These are phyloP conservation scores for Tirmania nivea DNA, from an alignment of 495 filamentous ascomycete species.

Conservation along the genomic window DNA sequence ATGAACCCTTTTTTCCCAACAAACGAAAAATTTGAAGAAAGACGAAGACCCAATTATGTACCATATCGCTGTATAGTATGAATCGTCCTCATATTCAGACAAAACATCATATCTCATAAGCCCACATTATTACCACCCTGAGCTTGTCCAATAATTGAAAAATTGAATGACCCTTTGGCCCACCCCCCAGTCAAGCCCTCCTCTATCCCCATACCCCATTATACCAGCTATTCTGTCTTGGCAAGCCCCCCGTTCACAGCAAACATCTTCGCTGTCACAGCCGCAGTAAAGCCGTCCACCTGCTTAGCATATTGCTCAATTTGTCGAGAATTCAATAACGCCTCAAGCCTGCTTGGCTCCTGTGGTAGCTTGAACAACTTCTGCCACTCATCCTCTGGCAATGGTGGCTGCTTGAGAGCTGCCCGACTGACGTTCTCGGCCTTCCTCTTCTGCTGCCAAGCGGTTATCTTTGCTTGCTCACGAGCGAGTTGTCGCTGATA, in stretches of 20 bases:
- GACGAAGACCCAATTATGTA: too few relatives aligned
- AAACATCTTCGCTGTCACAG: constrained; percentile 91
- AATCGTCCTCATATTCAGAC: too few relatives aligned
- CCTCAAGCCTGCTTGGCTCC: constrained; percentile 81
- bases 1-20: too few relatives aligned
- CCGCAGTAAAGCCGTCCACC: constrained; percentile 88
- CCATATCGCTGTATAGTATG: too few relatives aligned
- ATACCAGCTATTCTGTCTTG: constrained; percentile 7
- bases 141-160: too few relatives aligned
- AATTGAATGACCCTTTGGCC: too few relatives aligned
- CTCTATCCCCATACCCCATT: too few relatives aligned
- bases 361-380: constrained; percentile 88
- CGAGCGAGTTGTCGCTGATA: constrained; percentile 87
- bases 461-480: constrained; percentile 86
- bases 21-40: too few relatives aligned
- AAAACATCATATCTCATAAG: too few relatives aligned
- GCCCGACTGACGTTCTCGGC: constrained; percentile 70
- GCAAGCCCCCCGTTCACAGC: constrained; percentile 52
- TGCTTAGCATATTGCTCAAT: constrained; percentile 96
- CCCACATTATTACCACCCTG: too few relatives aligned
- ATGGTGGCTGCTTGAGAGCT: constrained; percentile 64
- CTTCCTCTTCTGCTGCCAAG: constrained; percentile 90
- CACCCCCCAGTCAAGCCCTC: too few relatives aligned
- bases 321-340: constrained; percentile 77
- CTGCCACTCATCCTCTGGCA: constrained; percentile 97